These are phyloP conservation scores for Tricharina praecox DNA, from an alignment of 495 filamentous ascomycete species.

Conservation along the genomic window DNA sequence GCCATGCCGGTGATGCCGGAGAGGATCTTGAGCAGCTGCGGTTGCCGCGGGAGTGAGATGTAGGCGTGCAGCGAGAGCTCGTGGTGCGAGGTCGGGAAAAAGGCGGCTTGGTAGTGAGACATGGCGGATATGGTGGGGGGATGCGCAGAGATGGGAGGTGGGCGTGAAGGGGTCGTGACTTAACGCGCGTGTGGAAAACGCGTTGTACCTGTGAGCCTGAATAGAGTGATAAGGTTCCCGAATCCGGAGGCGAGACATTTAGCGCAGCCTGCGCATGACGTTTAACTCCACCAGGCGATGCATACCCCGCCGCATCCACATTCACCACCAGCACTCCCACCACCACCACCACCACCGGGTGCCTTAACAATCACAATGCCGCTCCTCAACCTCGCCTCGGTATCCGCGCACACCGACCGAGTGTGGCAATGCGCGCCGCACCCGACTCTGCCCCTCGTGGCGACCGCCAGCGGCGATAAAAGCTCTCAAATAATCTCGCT, in stretches of 20 bases:
- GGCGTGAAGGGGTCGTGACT: too few species aligned
- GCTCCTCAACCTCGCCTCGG: conserved; percentile 32
- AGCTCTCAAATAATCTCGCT: conserved; percentile 79
- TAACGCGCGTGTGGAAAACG: too few species aligned
- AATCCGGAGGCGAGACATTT: too few species aligned
- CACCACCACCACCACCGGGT: conserved; percentile 1
- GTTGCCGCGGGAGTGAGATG: conserved; percentile 32
- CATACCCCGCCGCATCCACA: too few species aligned
- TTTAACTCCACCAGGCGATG: too few species aligned
- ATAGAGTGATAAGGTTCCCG: too few species aligned
- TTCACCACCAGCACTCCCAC: too few species aligned
- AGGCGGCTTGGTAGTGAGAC: neutral
- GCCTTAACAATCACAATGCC: conserved; percentile 15
- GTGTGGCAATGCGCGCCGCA: conserved; percentile 76
- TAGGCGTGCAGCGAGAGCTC: conserved; percentile 39
- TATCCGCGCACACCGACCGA: conserved; percentile 56
- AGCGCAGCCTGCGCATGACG: too few species aligned
- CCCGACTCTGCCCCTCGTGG: conserved; percentile 70
- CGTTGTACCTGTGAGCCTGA: too few species aligned
- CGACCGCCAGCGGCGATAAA: conserved; percentile 72
- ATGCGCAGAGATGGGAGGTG: neutral
- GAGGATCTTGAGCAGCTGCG: conserved; percentile 49
- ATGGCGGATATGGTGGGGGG: neutral
- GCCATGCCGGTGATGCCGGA: conserved; percentile 50
- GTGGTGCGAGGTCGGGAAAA: conserved; percentile 27